These are phyloP conservation scores for Aegilops umbellulata DNA, from an alignment of 176 grass and related monocot genomes.

Conservation along the genomic window DNA sequence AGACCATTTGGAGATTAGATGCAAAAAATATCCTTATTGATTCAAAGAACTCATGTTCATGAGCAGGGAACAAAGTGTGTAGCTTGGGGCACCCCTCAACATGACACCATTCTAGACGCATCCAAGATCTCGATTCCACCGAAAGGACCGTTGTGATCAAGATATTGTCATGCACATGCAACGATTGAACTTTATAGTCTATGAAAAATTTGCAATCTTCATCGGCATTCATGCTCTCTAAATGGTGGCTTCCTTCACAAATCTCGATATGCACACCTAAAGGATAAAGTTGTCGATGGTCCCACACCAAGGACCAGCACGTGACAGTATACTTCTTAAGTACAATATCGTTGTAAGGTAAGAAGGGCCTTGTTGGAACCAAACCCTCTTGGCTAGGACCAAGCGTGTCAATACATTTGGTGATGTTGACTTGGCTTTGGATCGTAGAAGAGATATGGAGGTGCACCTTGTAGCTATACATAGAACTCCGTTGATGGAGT, in stretches of 20 bases:
- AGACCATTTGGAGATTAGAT: background rate
- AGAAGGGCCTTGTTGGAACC: too few relatives aligned
- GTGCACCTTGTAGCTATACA: too few relatives aligned
- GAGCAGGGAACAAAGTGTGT: background rate
- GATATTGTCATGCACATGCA: background rate
- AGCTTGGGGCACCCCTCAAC: background rate
- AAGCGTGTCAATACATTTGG: too few relatives aligned
- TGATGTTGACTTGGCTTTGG: too few relatives aligned
- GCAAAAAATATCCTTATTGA: background rate
- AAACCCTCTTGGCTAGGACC: too few relatives aligned
- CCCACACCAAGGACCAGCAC: background rate
- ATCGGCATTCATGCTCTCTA: too few relatives aligned
- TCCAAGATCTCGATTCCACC: accelerated
- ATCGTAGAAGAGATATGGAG: too few relatives aligned
- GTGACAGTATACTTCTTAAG: too few relatives aligned
- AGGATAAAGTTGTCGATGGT: background rate
- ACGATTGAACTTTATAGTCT: background rate
- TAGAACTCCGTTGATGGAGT: background rate
- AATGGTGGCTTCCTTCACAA: too few relatives aligned
- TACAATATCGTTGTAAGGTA: too few relatives aligned
- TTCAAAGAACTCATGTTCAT: background rate
- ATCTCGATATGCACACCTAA: background rate
- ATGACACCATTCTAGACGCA: background rate
- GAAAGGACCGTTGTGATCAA: background rate
- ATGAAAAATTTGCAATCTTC: background rate